These are phyloP conservation scores for Ailanthus altissimus DNA, from an alignment of 345 rosid genomes.

Conservation along the genomic window DNA sequence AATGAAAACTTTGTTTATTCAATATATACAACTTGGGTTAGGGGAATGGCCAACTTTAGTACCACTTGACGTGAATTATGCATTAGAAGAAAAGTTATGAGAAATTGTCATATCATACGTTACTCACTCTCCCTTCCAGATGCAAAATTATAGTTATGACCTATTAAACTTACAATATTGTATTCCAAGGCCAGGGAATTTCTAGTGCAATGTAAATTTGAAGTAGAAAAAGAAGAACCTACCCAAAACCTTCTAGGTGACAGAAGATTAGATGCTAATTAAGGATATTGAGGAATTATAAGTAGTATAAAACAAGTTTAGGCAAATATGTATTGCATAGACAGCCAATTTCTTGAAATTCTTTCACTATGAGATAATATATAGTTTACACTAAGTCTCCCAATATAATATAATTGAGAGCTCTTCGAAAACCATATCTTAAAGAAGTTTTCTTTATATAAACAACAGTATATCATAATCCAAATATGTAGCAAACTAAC, in stretches of 20 bases:
- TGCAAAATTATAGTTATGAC: not conserved
- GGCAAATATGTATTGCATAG: not conserved
- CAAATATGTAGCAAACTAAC: not conserved
- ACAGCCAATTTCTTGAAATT: slow-evolving; percentile 12
- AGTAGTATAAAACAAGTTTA: not conserved
- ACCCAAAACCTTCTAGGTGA: not conserved
- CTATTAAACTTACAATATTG: not conserved
- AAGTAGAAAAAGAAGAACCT: not conserved
- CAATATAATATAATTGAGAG: not conserved
- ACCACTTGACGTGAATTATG: not conserved
- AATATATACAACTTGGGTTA: not conserved
- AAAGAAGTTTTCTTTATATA: not conserved
- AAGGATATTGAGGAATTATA: no score
- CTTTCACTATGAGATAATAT: not conserved
- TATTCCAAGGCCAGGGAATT: not conserved
- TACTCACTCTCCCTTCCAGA: not conserved
- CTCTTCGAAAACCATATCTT: not conserved
- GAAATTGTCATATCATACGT: not conserved
- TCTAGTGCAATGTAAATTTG: not conserved
- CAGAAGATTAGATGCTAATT: no score
- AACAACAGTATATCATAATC: not conserved
- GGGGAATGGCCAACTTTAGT: not conserved
- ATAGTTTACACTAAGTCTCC: not conserved
- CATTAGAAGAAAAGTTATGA: not conserved
- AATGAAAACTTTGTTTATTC: not conserved